A percentile compares a stretch with the other conserved stretches of the same genome.
Evolutionary conservation across 345 rosid species (phyloP).

Genomic region (Ceriops zippeliana): DNA sequence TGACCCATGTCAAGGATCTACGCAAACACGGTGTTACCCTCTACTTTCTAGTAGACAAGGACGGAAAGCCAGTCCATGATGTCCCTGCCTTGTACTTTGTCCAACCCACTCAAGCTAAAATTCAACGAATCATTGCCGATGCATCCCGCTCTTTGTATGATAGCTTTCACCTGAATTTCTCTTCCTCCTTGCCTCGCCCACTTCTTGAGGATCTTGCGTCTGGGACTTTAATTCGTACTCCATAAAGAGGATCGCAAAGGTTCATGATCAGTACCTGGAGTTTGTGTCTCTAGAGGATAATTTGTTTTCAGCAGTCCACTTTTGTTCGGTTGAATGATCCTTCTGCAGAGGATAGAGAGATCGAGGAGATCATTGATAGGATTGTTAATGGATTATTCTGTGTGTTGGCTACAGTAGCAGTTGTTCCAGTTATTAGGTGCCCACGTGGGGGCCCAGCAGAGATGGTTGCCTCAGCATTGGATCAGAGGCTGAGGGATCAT

Average conservation of each 20-base stretch:
- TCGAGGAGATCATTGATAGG: conserved; percentile 74
- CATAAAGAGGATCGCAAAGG: conserved; percentile 60
- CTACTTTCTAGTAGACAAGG: conserved; percentile 85
- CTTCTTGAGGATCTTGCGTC: conserved; percentile 89
- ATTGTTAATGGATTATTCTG: conserved; percentile 78
- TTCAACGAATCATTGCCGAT: conserved; percentile 69
- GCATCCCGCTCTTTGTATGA: conserved; percentile 69
- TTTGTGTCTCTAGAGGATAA: conserved; percentile 86
- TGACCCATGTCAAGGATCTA: conserved; percentile 97
- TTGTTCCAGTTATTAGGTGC: conserved; percentile 81
- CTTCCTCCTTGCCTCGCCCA: conserved; percentile 66
- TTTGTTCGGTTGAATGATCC: conserved; percentile 96
- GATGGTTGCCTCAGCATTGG: conserved; percentile 93
- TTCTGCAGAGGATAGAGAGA: conserved; percentile 87
- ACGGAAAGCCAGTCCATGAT: conserved; percentile 73
- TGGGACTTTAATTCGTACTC: conserved; percentile 65
- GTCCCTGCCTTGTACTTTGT: conserved; percentile 93
- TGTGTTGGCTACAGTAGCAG: conserved; percentile 76
- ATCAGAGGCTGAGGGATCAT: conserved; percentile 95
- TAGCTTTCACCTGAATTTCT: conserved; percentile 79
- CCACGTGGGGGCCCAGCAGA: conserved; percentile 92
- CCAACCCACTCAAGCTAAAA: conserved; percentile 62
- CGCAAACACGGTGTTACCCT: conserved; percentile 92
- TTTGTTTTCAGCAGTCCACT: conserved; percentile 71
- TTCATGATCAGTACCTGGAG: conserved; percentile 94